Base-by-base conservation (phyloP, 2,329 filamentous ascomycete genomes). In the Sclerotinia sclerotiorum region DNA sequence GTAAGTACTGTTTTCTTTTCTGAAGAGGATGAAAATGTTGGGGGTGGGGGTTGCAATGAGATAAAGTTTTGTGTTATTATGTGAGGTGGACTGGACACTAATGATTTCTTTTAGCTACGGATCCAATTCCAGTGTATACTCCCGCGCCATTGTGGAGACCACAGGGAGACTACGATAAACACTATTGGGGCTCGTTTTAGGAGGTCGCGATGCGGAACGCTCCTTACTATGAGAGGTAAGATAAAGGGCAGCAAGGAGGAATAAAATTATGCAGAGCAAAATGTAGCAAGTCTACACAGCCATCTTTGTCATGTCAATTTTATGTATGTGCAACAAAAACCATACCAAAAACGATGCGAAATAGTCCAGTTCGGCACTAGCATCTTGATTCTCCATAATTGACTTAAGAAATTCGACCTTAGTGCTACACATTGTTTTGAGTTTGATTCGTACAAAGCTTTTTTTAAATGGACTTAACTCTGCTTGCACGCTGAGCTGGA, bases 71-170 rank as follows among this genome's bases (percentile, higher is more conserved):
- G 39, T 15, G 39, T 42, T 42, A 42, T 42, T 42, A 5, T 5
- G 5, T 42, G 39, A 42, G 39, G 15, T 17, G 39, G 17, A 42
- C 39, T 42, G 1, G 39, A 42, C 4, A 42, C 39, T 42, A 5
- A 42, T 42, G 3, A 42, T 42, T 17, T 42, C 8, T 4, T 42
- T 3, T 42, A 42, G 39, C 75, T 72, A 72, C 67, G 35, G 48
- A 69, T 46, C 72, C 72, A 2, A 75, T 75, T 61, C 73, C 79
- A 0, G 77, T 74, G 15, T 75, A 75, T 35, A 72, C 74, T 0
- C 79, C 78, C 10, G 73, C 75, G 56, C 72, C 75, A 21, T 70
- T 79, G 52, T 80, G 79, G 79, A 71, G 56, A 15, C 68, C 69
- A 0, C 46, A 61, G 19, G 56, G 65, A 1, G 65, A 67, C 44